Base-by-base conservation (phyloP, 2,329 filamentous ascomycete genomes). In the Nothophaeocryptopus gaeumannii region DNA sequence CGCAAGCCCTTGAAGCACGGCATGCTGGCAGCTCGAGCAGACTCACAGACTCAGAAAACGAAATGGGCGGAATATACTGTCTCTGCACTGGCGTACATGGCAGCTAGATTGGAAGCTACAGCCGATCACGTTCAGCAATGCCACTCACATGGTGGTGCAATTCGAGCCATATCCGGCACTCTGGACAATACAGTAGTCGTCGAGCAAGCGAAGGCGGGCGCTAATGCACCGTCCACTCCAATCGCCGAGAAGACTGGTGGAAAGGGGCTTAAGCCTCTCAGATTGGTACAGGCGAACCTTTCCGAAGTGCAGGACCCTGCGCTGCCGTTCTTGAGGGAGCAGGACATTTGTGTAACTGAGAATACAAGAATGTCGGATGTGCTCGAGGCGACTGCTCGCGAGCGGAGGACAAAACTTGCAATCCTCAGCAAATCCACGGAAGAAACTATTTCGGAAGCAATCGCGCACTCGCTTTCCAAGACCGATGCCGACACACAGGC, bases 1-100 rank as follows among this genome's bases (percentile, higher is more conserved):
- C 73, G 85, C 5, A 78, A 81, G 51, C 84, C 85, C 0, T 80
- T 84, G 1, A 68, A 81, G 5, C 65, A 70, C 9, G 61, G 63
- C 16, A 66, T 71, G 46, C 58, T 69, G 15, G 61, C 67, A 8
- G 66, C 65, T 16, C 66, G 70, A 26, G 59, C 62, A 29, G 68
- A 73, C 39, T 58, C 61, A 16, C 58, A 55, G 13, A 61, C 63
- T 35, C 66, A 72, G 32, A 65, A 67, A 29, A 63, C 62, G 11
- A 66, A 68, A 33, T 76, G 72, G 72, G 57, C 71, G 11, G 67
- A 69, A 39, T 77, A 76, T 52, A 68, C 75, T 44, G 46, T 67
- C 58, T 35, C 67, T 1, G 72, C 70, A 2, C 59, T 77, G 5
- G 62, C 73, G 11, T 73, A 74, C 49, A 70, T 77, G 61, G 62